Base-by-base conservation (phyloP, 768 basidiomycete genomes). In the Boletus subparvulus region DNA sequence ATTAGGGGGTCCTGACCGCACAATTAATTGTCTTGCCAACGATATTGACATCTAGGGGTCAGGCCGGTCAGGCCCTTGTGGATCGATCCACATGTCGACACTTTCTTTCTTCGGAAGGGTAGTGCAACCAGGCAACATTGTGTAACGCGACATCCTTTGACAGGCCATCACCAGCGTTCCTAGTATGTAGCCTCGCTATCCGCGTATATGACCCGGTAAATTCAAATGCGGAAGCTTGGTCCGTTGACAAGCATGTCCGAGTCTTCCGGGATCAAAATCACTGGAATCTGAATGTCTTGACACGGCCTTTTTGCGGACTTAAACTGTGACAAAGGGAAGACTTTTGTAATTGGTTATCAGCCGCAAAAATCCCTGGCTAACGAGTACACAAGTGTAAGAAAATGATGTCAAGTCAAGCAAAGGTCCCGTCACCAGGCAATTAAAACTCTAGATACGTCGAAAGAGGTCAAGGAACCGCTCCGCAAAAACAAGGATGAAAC, bases 391-490 rank as follows among this genome's bases (percentile, higher is more conserved):
- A 40, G 24, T 13, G 33, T 33, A 44, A 26, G 32, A 47, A 17
- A 24, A 17, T 24, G 12, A 45, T 33, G 30, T 30, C 26, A 41
- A 30, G 39, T 35, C 30, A 55, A 28, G n/a, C 32, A 54, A 44
- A 48, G 24, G 42, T 55, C n/a, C 49, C 24, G 21, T 53, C 50
- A 33, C 14, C 28, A 3, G 3, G 12, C 21, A 17, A 49, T 33
- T n/a, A 32, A n/a, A 43, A 51, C n/a, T 61, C 62, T 64, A 63
- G 26, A 41, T 37, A 49, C 16, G 28, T 28, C 28, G 40, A 28
- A 52, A 28, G 24, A 19, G 44, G 46, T 36, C 16, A 26, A 48
- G 5, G 36, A 32, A 45, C 12, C 28, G n/a, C 9, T 44, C 50
- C 52, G n/a, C n/a, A 30, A 60, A 35, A 51, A 44, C 16, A 17